phyloP scores from a whole-genome alignment of 352 stramenopile species.

The Phytophthora tubulina region DNA sequence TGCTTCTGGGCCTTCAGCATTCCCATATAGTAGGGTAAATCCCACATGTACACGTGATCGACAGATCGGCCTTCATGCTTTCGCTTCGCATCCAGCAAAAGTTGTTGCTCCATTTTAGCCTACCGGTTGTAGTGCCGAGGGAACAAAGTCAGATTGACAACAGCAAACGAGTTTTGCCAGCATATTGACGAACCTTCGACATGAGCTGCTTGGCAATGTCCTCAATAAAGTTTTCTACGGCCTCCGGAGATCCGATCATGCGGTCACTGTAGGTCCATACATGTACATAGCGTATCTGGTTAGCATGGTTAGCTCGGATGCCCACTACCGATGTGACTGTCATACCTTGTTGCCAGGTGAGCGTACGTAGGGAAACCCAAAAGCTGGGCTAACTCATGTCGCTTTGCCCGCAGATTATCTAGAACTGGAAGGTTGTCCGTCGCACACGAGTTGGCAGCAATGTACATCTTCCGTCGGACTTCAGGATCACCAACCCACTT shows the following conservation, averaged over 20 bases:
- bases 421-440: conserved; percentile 81
- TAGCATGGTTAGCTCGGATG: conserved; percentile 14
- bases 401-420: conserved; percentile 86
- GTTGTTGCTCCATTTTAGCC: conserved; percentile 64
- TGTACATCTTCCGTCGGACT: conserved; percentile 92
- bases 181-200: conserved; percentile 58
- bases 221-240: conserved; percentile 73
- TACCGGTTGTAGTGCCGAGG: conserved; percentile 13
- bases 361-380: conserved; percentile 93
- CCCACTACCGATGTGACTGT: background rate
- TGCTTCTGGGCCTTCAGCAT: conserved; percentile 82
- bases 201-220: conserved; percentile 74
- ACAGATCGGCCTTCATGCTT: conserved; percentile 56
- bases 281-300: background rate
- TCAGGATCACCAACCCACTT: conserved; percentile 85
- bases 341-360: conserved; percentile 92
- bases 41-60: conserved; percentile 91
- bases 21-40: conserved; percentile 95
- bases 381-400: conserved; percentile 88
- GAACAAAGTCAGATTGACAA: background rate
- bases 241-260: conserved; percentile 84
- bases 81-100: conserved; percentile 73
- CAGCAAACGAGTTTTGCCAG: background rate
- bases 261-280: conserved; percentile 62
- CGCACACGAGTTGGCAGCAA: conserved; percentile 87